These are phyloP conservation scores for Tylopilus intermedius DNA, from an alignment of 768 basidiomycete species.

Conservation along the genomic window DNA sequence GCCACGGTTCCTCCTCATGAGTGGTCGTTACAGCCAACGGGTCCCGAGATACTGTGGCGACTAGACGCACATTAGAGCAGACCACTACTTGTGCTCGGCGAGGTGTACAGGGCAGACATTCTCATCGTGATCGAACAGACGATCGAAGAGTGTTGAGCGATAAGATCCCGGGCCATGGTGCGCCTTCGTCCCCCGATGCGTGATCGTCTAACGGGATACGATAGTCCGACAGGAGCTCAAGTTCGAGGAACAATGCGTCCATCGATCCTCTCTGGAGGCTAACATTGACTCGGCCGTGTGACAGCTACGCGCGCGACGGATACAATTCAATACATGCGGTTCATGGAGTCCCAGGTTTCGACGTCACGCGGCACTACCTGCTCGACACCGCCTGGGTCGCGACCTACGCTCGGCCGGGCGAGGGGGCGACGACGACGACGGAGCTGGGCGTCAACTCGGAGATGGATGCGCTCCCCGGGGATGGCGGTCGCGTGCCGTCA, in stretches of 20 bases:
- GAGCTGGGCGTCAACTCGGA: constrained; percentile 31
- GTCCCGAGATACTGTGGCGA: neutral
- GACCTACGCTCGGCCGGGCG: constrained; percentile 40
- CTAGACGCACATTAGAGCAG: neutral
- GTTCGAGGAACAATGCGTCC: constrained; percentile 59
- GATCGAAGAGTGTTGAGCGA: constrained; percentile 54
- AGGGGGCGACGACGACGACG: neutral
- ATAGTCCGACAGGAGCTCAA: constrained; percentile 66
- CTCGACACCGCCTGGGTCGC: constrained; percentile 18
- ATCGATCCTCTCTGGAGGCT: neutral
- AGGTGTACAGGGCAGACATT: constrained; percentile 50
- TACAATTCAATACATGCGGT: constrained; percentile 55
- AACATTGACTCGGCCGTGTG: neutral
- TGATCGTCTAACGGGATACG: neutral
- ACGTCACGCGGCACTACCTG: constrained; percentile 33
- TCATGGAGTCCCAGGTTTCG: constrained; percentile 55
- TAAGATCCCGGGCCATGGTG: constrained; percentile 58
- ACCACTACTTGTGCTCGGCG: neutral
- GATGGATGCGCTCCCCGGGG: constrained; percentile 49
- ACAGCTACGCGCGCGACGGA: constrained; percentile 4
- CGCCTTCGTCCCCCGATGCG: neutral
- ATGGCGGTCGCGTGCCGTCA: constrained; percentile 67
- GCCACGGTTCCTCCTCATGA: no score
- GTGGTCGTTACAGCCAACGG: no score
- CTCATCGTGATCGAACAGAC: constrained; percentile 55